Percentiles rank a stretch among this genome's conserved stretches.
phyloP scores from a whole-genome alignment of 306 rosid genomes.

The Lotus japonicus region DNA sequence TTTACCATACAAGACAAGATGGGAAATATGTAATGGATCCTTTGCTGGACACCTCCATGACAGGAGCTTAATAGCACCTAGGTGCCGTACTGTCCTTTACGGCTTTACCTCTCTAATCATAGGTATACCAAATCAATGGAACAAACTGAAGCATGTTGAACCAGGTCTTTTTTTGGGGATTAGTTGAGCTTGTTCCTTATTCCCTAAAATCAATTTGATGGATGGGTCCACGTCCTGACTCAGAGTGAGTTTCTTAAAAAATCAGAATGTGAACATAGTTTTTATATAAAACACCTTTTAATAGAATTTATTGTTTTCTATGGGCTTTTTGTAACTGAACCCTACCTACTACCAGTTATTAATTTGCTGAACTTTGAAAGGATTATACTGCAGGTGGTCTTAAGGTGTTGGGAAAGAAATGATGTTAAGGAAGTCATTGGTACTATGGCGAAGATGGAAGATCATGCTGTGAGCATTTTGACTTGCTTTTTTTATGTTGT shows the following conservation, averaged over 20 bases:
- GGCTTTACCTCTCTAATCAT: background rate
- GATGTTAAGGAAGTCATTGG: constrained; percentile 82
- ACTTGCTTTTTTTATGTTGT: constrained; percentile 5
- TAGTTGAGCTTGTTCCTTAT: background rate
- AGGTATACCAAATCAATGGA: background rate
- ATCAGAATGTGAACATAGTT: background rate
- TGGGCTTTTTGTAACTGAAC: background rate
- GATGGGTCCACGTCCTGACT: background rate
- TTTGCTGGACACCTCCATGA: too few relatives aligned
- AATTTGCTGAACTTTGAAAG: constrained; percentile 25
- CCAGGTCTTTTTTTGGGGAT: background rate
- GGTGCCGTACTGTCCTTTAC: too few relatives aligned
- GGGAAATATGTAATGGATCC: background rate
- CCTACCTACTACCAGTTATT: background rate
- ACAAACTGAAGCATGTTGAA: constrained; percentile 3
- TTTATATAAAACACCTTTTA: background rate
- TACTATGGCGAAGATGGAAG: constrained; percentile 90
- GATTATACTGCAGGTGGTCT: constrained; percentile 59
- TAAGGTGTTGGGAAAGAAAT: constrained; percentile 86
- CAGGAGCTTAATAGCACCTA: too few relatives aligned
- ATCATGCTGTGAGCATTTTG: constrained; percentile 68
- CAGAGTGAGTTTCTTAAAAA: background rate
- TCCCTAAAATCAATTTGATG: background rate
- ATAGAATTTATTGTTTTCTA: background rate
- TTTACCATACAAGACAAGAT: background rate